Evolutionary conservation across 2,329 filamentous ascomycete species (phyloP).

Genomic region (Pseudophaeomoniella oleicola): DNA sequence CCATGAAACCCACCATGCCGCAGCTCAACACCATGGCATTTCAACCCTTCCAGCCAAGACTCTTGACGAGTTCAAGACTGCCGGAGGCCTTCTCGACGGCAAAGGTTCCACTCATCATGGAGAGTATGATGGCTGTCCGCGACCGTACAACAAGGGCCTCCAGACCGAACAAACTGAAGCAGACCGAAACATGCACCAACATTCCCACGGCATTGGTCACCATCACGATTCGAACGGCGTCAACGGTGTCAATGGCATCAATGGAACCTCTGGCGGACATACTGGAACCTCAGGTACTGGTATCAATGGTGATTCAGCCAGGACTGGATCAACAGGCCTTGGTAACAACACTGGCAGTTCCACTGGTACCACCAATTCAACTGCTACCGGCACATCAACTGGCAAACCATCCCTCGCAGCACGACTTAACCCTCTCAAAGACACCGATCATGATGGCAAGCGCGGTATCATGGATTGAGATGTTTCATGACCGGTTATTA

Average conservation of each 20-base stretch:
- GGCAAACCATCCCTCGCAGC: slow-evolving; percentile 36
- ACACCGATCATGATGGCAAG: slow-evolving; percentile 42
- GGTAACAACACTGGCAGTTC: slow-evolving; percentile 1
- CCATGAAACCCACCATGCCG: slow-evolving; percentile 57
- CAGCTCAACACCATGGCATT: slow-evolving; percentile 50
- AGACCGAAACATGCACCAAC: slow-evolving; percentile 6
- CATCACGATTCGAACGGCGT: not conserved
- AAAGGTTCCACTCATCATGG: slow-evolving; percentile 25
- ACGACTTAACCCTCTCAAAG: slow-evolving; percentile 39
- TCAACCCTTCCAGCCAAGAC: slow-evolving; percentile 50
- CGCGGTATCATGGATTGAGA: slow-evolving; percentile 36
- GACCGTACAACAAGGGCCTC: slow-evolving; percentile 11
- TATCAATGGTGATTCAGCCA: slow-evolving; percentile 3
- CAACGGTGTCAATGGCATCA: not conserved
- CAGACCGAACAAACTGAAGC: slow-evolving; percentile 2
- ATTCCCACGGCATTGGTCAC: not conserved
- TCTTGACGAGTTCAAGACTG: slow-evolving; percentile 47
- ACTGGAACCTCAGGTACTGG: slow-evolving; percentile 5
- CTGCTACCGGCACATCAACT: slow-evolving; percentile 5
- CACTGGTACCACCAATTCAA: slow-evolving; percentile 5
- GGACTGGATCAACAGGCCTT: slow-evolving; percentile 6
- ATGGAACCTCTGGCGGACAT: slow-evolving; percentile 3
- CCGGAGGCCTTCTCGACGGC: slow-evolving; percentile 40
- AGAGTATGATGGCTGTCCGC: slow-evolving; percentile 37
- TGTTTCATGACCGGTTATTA: too few species aligned